phyloP scores from a whole-genome alignment of 345 rosid genomes.

The Aquilaria malaccensis region DNA sequence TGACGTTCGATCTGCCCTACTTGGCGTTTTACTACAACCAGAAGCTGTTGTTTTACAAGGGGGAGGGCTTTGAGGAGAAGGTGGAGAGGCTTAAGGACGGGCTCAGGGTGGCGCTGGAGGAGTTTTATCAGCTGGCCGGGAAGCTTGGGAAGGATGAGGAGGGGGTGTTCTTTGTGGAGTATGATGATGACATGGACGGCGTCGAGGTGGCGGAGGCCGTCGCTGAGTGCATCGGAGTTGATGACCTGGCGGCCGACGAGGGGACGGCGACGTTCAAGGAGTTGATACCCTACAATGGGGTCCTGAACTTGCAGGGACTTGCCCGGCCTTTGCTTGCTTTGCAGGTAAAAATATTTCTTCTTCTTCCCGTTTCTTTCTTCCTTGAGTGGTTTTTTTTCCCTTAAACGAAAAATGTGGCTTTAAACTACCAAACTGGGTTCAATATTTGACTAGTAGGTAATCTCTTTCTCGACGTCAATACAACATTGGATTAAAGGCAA shows the following conservation, averaged over 20 bases:
- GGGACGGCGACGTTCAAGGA: slow-evolving; percentile 50
- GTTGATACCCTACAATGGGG: slow-evolving; percentile 55
- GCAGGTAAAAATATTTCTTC: slow-evolving; percentile 40
- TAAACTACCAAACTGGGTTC: not conserved
- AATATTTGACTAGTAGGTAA: not conserved
- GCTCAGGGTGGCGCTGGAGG: slow-evolving; percentile 53
- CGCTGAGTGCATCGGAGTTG: slow-evolving; percentile 49
- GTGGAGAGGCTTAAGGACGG: slow-evolving; percentile 81
- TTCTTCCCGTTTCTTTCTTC: slow-evolving; percentile 3
- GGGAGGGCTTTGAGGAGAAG: slow-evolving; percentile 22
- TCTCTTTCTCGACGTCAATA: no score
- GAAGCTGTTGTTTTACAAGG: slow-evolving; percentile 71
- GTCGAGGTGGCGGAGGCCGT: slow-evolving; percentile 63
- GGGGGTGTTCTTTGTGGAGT: slow-evolving; percentile 70
- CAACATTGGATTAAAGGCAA: not conserved
- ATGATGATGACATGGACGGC: slow-evolving; percentile 69
- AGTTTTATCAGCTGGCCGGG: slow-evolving; percentile 79
- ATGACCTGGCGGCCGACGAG: slow-evolving; percentile 61
- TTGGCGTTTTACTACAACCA: slow-evolving; percentile 83
- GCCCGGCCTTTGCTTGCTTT: slow-evolving; percentile 57
- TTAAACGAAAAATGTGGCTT: not conserved
- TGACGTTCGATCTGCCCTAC: slow-evolving; percentile 92
- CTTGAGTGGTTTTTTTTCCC: not conserved
- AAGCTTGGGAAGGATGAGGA: slow-evolving; percentile 75
- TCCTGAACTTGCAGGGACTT: slow-evolving; percentile 75